Evolutionary conservation across 164 flowering plant species (phyloP), one percentile per base, ranked within the genome.

Genomic region (Liquidambar formosana): DNA sequence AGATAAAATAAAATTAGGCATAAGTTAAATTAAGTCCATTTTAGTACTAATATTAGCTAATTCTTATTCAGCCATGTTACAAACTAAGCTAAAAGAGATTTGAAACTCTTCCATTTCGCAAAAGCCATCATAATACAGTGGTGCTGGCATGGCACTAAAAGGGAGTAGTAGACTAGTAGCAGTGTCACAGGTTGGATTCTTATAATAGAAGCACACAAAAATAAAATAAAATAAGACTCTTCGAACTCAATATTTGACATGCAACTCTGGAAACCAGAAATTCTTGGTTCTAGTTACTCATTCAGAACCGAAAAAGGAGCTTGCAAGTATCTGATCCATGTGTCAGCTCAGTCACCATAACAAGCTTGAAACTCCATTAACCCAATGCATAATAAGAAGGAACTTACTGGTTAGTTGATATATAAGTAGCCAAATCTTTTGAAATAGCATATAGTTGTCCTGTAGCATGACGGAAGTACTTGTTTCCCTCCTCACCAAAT

Each of bases 361-460:
- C 27, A 28, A 19, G 56, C 11, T 26, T 52, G 14, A 5, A 23
- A 16, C 22, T 19, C 13, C 2, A 13, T 43, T 45, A 44, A 44
- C 27, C 52, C 15, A 63, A 13, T 13, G 22, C 12, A 1, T 1
- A 45, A 57, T 28, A 56, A 67, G 15, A 26, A 22, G 49, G 43
- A 57, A 75, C 89, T 76, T 73, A 90, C 93, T 75, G 80, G 79
- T 90, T 88, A 49, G 67, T 65, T 14, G 84, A 75, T 58, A 90
- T 83, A 56, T 86, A 90, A 12, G 85, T 73, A 26, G 93, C 91
- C 73, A 90, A 68, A 63, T 88, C 93, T 51, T 76, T 88, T 48
- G 96, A 88, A 60, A 90, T 83, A 8, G 85, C 93, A 66, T 90
- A 90, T 53, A 90, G 57, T 62, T 90, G 93, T 56, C 96, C 96